These are phyloP conservation scores for Monilinia polystroma DNA, from an alignment of 2,329 filamentous ascomycete species.

Conservation along the genomic window DNA sequence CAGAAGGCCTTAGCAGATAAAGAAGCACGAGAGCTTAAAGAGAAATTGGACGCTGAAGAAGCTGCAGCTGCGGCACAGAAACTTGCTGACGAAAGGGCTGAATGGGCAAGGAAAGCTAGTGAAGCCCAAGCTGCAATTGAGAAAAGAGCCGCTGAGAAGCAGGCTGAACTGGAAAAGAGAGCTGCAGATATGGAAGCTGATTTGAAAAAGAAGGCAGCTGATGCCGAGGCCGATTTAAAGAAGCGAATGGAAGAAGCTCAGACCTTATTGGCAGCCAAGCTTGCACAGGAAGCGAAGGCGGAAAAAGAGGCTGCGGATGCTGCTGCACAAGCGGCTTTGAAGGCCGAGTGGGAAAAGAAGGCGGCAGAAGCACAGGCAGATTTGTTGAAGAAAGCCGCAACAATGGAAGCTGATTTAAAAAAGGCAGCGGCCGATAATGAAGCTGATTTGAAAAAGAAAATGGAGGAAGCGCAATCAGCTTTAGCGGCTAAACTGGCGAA, in stretches of 20 bases:
- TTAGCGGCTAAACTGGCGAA: slow-evolving; percentile 20
- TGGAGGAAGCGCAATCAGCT: slow-evolving; percentile 22
- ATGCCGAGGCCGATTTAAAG: slow-evolving; percentile 29
- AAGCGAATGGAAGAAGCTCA: slow-evolving; percentile 30
- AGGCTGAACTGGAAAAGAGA: slow-evolving; percentile 26
- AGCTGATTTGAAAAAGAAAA: slow-evolving; percentile 24
- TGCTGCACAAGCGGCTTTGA: slow-evolving; percentile 19
- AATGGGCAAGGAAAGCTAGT: slow-evolving; percentile 44
- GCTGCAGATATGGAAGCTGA: slow-evolving; percentile 22
- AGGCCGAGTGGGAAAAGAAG: slow-evolving; percentile 29
- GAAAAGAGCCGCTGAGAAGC: slow-evolving; percentile 28
- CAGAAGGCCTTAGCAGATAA: slow-evolving; percentile 47
- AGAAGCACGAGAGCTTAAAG: slow-evolving; percentile 39
- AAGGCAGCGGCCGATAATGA: slow-evolving; percentile 40
- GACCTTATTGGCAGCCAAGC: slow-evolving; percentile 10
- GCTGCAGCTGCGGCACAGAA: slow-evolving; percentile 45
- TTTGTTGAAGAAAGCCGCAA: slow-evolving; percentile 42
- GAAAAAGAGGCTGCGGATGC: slow-evolving; percentile 27
- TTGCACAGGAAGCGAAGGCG: slow-evolving; percentile 27
- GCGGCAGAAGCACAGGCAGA: slow-evolving; percentile 30
- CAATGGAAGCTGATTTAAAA: slow-evolving; percentile 38
- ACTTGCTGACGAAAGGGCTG: slow-evolving; percentile 47
- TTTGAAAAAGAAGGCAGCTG: slow-evolving; percentile 27
- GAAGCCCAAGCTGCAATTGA: slow-evolving; percentile 43
- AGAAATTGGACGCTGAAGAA: slow-evolving; percentile 36